These are phyloP conservation scores for Apiospora sp. DNA, from an alignment of 2,329 filamentous ascomycete species.

Conservation along the genomic window DNA sequence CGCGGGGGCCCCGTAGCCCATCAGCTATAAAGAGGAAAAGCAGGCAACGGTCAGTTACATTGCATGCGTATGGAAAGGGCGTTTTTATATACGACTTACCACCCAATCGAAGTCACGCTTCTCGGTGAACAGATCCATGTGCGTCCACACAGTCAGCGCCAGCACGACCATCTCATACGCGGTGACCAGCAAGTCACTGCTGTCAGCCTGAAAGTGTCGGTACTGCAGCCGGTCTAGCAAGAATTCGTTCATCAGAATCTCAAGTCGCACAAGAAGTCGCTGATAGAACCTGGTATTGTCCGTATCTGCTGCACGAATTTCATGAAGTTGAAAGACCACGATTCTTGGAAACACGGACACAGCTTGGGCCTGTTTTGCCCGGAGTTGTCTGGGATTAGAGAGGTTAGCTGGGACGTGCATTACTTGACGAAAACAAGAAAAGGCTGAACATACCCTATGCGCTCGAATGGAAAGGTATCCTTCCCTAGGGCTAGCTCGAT, in stretches of 20 bases:
- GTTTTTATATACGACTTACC: too few species aligned
- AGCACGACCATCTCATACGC: constrained; percentile 57
- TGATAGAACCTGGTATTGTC: constrained; percentile 47
- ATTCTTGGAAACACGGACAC: constrained; percentile 47
- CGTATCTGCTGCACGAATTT: constrained; percentile 45
- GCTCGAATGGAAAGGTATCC: constrained; percentile 29
- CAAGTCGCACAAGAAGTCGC: constrained; percentile 55
- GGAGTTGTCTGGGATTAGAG: background rate
- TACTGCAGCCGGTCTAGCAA: constrained; percentile 64
- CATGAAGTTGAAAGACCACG: constrained; percentile 48
- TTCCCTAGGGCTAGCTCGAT: constrained; percentile 62
- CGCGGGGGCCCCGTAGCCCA: constrained; percentile 58
- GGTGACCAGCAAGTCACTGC: constrained; percentile 51
- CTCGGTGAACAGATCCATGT: constrained; percentile 53
- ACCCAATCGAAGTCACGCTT: constrained; percentile 58
- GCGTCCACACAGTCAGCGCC: constrained; percentile 57
- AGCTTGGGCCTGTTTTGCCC: background rate
- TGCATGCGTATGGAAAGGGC: too few species aligned
- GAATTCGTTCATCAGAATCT: constrained; percentile 65
- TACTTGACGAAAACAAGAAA: background rate
- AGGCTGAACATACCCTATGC: background rate
- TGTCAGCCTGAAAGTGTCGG: constrained; percentile 49
- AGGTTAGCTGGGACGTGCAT: background rate
- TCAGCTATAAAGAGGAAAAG: constrained; percentile 45
- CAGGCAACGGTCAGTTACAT: background rate